phyloP scores from a whole-genome alignment of 179 eudicot species.

The Pouteria campechiana region DNA sequence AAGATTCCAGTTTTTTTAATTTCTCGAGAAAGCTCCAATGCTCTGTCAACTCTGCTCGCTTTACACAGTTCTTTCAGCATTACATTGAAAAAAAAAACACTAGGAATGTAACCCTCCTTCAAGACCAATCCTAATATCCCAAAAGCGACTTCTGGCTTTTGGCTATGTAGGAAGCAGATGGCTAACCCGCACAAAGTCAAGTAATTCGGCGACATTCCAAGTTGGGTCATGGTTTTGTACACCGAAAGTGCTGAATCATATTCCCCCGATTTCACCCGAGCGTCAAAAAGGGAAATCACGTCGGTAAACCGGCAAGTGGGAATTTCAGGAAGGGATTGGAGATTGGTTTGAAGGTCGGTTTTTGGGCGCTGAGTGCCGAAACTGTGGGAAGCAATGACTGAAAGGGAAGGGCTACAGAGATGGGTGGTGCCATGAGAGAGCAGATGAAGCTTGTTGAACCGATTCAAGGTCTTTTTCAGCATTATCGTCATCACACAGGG shows the following conservation, averaged over 20 bases:
- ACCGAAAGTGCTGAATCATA: slow-evolving; percentile 33
- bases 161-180: slow-evolving; percentile 36
- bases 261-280: slow-evolving; percentile 26
- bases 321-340: too few relatives aligned
- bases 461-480: too few relatives aligned
- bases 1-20: slow-evolving; percentile 12
- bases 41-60: slow-evolving; percentile 33
- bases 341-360: too few relatives aligned
- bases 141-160: slow-evolving; percentile 29
- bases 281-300: slow-evolving; percentile 33
- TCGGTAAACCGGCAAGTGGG: too few relatives aligned
- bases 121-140: slow-evolving; percentile 45
- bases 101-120: slow-evolving; percentile 41
- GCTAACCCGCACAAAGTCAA: slow-evolving; percentile 35
- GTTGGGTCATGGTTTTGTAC: slow-evolving; percentile 33
- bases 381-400: too few relatives aligned
- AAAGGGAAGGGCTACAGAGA: too few relatives aligned
- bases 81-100: slow-evolving; percentile 38
- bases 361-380: too few relatives aligned
- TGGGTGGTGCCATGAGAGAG: too few relatives aligned
- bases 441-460: too few relatives aligned
- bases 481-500: too few relatives aligned
- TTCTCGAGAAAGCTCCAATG: slow-evolving; percentile 20
- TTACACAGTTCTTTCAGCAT: slow-evolving; percentile 55
- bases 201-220: slow-evolving; percentile 26